These are phyloP conservation scores for Scheffersomyces spartinae DNA, from an alignment of 805 yeast genomes.

Conservation along the genomic window DNA sequence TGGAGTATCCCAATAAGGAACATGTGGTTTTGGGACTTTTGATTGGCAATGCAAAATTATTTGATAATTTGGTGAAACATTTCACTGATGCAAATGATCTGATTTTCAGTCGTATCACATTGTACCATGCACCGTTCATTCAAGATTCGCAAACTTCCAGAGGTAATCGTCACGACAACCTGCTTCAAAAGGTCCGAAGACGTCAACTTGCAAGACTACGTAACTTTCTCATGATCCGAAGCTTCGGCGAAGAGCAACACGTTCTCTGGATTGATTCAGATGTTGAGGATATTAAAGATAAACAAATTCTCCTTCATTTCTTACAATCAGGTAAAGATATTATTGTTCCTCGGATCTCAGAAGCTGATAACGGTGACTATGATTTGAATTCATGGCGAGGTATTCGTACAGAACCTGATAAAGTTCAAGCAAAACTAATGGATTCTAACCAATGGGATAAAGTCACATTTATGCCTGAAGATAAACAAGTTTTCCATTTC, in stretches of 20 bases:
- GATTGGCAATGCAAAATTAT: too few relatives aligned
- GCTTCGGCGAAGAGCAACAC: constrained; percentile 13
- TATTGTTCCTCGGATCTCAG: constrained; percentile 15
- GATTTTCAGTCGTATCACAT: too few relatives aligned
- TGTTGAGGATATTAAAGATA: constrained; percentile 7
- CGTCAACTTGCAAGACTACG: too few relatives aligned
- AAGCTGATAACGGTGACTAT: constrained; percentile 15
- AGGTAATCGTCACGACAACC: too few relatives aligned
- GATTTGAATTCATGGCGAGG: constrained; percentile 27
- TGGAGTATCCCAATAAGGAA: too few relatives aligned
- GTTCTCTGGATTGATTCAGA: constrained; percentile 20
- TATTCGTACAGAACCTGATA: constrained; percentile 12
- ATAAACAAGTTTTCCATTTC: constrained; percentile 11
- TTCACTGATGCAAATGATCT: too few relatives aligned
- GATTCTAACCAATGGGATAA: constrained; percentile 4
- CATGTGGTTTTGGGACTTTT: too few relatives aligned
- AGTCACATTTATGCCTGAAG: constrained; percentile 10
- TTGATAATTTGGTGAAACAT: too few relatives aligned
- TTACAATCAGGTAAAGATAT: constrained; percentile 13
- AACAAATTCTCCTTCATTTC: constrained; percentile 10
- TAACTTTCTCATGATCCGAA: too few relatives aligned
- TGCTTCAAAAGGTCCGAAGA: too few relatives aligned
- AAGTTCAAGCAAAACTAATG: constrained; percentile 5
- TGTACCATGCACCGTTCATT: too few relatives aligned
- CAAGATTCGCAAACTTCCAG: too few relatives aligned